Percentiles rank a stretch among this genome's conserved stretches.
These are phyloP conservation scores for Striga asiatica DNA, from an alignment of 257 asterid genomes.

Conservation along the genomic window DNA sequence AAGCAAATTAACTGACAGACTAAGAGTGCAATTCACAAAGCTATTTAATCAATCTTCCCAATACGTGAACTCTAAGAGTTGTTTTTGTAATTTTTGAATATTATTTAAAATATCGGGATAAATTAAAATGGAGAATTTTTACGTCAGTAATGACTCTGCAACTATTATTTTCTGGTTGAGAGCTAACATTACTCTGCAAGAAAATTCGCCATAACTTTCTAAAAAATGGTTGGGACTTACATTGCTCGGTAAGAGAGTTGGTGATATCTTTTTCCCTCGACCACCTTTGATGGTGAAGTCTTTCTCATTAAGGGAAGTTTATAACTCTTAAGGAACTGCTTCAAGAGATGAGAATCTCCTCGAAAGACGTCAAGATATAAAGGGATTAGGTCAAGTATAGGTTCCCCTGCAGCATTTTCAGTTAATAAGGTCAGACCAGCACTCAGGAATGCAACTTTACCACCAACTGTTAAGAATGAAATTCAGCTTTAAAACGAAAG, in stretches of 20 bases:
- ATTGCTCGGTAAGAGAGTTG: conserved; percentile 68
- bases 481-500: background rate
- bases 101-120: no score
- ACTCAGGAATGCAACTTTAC: background rate
- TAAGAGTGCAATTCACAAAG: no score
- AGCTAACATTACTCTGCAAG: no score
- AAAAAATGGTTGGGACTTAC: no score
- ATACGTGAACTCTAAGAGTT: no score
- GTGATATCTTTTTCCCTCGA: conserved; percentile 24
- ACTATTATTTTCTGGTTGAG: no score
- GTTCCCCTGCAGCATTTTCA: conserved; percentile 55
- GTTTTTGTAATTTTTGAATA: no score
- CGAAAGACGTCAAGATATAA: conserved; percentile 70
- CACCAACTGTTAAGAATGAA: background rate
- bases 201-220: no score
- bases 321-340: conserved; percentile 64
- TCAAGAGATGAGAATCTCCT: conserved; percentile 61
- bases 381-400: conserved; percentile 76
- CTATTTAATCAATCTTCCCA: no score
- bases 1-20: background rate
- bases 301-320: conserved; percentile 52
- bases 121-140: no score
- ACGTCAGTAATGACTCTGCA: no score
- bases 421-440: no score
- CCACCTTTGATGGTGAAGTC: conserved; percentile 20